Evolutionary conservation across 2,329 filamentous ascomycete genomes (phyloP).

Genomic region (Lecanicillium sp.): DNA sequence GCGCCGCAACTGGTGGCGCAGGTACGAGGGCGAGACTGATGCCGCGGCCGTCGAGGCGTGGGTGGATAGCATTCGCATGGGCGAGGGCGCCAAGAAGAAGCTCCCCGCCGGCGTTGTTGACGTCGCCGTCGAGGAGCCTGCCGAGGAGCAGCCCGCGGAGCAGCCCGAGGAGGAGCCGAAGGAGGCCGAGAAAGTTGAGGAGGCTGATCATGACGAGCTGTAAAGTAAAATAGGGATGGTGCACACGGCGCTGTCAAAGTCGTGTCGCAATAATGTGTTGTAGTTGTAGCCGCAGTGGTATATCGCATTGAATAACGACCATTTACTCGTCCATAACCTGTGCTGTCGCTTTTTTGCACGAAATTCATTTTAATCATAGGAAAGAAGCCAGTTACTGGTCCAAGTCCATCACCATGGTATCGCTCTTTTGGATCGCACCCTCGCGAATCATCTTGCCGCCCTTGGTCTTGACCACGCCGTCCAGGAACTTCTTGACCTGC

Average conservation of each 20-base stretch:
- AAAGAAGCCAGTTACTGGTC: conserved; percentile 28
- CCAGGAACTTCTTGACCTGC: conserved; percentile 74
- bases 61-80: conserved; percentile 87
- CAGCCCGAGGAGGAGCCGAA: conserved; percentile 22
- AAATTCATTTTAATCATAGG: too few relatives aligned
- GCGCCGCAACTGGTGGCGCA: conserved; percentile 80
- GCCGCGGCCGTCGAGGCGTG: conserved; percentile 66
- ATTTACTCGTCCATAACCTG: conserved; percentile 12
- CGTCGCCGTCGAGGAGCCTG: conserved; percentile 31
- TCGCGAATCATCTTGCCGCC: conserved; percentile 58
- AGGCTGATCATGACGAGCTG: conserved; percentile 42
- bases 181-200: conserved; percentile 9
- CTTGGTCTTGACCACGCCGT: conserved; percentile 69
- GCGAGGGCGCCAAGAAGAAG: conserved; percentile 75
- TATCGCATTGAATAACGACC: conserved; percentile 2
- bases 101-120: conserved; percentile 57
- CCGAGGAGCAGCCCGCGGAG: conserved; percentile 19
- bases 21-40: conserved; percentile 58
- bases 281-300: conserved; percentile 4
- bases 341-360: too few relatives aligned
- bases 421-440: conserved; percentile 43
- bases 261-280: neutral
- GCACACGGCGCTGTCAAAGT: too few relatives aligned
- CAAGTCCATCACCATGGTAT: conserved; percentile 45
- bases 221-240: conserved; percentile 23